Base-by-base conservation (phyloP, 2,329 filamentous ascomycete genomes). In the Fusarium aywerte region DNA sequence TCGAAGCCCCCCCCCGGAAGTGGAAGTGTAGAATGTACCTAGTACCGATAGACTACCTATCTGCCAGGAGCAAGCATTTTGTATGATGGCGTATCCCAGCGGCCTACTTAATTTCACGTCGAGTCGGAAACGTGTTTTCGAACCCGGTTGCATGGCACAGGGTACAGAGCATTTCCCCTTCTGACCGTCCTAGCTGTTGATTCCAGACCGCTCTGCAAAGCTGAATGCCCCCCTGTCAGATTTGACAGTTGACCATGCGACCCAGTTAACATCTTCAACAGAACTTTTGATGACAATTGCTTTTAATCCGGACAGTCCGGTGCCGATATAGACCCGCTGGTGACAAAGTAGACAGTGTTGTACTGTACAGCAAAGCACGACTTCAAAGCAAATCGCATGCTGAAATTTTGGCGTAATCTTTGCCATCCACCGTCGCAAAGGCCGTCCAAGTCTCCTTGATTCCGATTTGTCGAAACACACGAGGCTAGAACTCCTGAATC, bases 401-500 rank as follows among this genome's bases (percentile, higher is more conserved):
- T 55, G 38, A 53, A 50, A 23, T 20, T 57, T 55, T 65, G 33
- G 45, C 62, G 45, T 56, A 64, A 51, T 58, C 49, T 49, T 66
- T 48, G 65, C 65, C 65, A 48, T 68, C 48, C 44, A 33, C 61
- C 40, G 31, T 52, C 16, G 32, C 25, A 32, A 35, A 44, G 40
- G 45, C 38, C 45, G 21, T 40, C 44, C 40, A 25, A 27, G 20
- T 20, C 25, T 52, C 44, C 49, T 36, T 15, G n/a, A 36, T 64
- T 69, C 67, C 67, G 66, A 67, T 69, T 69, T 62, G 66, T 33
- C 48, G 10, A 51, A 27, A 47, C 29, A 15, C 32, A 36, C 47
- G 32, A 53, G 54, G 39, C 64, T 48, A 56, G 57, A 55, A 54
- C 65, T 67, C 65, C 66, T 69, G 66, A 67, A 59, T 69, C 53